phyloP scores from a whole-genome alignment of 1,284 basidiomycete species.

The Afroboletus lepidellus region DNA sequence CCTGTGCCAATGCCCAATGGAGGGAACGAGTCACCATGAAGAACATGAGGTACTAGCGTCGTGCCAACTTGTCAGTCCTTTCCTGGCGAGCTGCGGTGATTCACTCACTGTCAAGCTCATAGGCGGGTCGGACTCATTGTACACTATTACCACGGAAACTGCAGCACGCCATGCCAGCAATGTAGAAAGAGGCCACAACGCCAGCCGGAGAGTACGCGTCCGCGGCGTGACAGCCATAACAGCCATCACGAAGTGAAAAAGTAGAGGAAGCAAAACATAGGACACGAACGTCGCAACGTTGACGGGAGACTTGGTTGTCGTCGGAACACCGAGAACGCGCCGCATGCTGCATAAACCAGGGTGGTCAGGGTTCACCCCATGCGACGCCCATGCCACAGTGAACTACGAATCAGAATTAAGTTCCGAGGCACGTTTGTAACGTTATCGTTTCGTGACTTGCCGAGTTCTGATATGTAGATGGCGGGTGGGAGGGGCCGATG shows the following conservation, averaged over 20 bases:
- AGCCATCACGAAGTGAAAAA: conserved; percentile 47
- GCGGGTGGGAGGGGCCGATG: too few species aligned
- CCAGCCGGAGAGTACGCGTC: conserved; percentile 43
- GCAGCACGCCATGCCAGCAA: conserved; percentile 41
- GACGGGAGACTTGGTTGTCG: conserved; percentile 1
- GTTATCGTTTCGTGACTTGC: background rate
- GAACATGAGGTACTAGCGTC: conserved; percentile 1
- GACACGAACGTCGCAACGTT: background rate
- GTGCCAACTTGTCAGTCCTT: background rate
- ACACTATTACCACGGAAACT: conserved; percentile 41
- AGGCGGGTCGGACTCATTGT: conserved; percentile 27
- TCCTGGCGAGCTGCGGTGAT: background rate
- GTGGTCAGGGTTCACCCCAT: background rate
- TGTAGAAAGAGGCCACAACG: conserved; percentile 44
- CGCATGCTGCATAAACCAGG: background rate
- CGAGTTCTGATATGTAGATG: too few species aligned
- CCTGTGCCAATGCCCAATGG: conserved; percentile 14
- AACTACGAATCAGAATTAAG: background rate
- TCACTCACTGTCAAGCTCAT: conserved; percentile 4
- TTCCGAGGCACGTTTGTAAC: background rate
- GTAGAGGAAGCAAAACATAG: conserved; percentile 38
- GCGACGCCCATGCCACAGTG: too few species aligned
- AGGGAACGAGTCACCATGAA: conserved; percentile 12
- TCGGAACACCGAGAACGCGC: background rate
- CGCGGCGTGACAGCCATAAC: conserved; percentile 45